Conservation (phyloP, 805 yeast species). For the Hanseniaspora mollemarum region DNA sequence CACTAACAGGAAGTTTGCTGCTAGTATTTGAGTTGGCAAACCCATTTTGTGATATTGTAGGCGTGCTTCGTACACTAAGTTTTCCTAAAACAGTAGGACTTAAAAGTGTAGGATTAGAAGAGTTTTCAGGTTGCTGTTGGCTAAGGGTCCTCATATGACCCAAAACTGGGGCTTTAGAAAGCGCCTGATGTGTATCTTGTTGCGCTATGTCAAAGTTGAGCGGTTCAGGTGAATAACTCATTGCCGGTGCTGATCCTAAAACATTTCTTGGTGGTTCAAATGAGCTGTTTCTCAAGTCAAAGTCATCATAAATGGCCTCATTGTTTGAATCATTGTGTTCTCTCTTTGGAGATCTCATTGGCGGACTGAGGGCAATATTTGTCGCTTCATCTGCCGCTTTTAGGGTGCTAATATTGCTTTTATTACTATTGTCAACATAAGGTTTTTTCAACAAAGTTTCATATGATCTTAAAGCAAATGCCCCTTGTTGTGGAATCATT, state of each 20-base stretch:
- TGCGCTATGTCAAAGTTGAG: background rate
- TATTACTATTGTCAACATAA: background rate
- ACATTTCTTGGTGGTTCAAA: background rate
- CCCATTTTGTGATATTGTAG: slow-evolving; percentile 1
- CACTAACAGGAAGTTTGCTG: background rate
- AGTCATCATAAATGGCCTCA: background rate
- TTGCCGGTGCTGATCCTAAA: background rate
- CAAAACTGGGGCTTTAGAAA: slow-evolving; percentile 3
- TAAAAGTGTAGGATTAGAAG: background rate
- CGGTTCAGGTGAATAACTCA: background rate
- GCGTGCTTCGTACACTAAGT: slow-evolving; percentile 5
- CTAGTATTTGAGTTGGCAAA: background rate
- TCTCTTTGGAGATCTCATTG: slow-evolving; percentile 2
- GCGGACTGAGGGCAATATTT: background rate
- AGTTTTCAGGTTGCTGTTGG: slow-evolving; percentile 2
- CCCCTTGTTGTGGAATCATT: slow-evolving; percentile 5
- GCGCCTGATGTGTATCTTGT: background rate
- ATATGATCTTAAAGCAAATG: background rate
- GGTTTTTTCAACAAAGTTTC: background rate
- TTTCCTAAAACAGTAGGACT: slow-evolving; percentile 10
- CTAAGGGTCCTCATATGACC: slow-evolving; percentile 9
- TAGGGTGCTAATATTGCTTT: background rate
- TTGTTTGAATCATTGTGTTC: background rate
- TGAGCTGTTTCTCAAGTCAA: background rate
- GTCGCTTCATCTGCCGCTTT: background rate